phyloP scores from a whole-genome alignment of 2,329 filamentous ascomycete genomes.

The Alternaria incomplexa region DNA sequence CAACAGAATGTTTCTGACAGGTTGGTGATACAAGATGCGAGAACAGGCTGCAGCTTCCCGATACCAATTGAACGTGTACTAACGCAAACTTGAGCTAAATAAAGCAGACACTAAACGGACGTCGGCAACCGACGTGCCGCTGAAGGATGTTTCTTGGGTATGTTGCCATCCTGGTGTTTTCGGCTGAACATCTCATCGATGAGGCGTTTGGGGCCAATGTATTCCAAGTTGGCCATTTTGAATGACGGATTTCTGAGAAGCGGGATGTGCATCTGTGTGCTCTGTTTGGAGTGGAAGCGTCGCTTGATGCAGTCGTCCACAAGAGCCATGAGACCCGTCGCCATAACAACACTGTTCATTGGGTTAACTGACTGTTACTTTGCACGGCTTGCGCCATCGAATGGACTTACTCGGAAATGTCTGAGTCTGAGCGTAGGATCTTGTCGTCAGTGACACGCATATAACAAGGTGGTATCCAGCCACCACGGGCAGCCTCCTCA shows the following conservation, averaged over 20 bases:
- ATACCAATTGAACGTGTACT: conserved; percentile 13
- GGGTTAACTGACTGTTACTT: conserved; percentile 20
- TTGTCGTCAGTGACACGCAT: conserved; percentile 85
- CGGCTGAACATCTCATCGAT: conserved; percentile 70
- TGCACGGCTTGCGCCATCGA: background rate
- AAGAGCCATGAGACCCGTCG: conserved; percentile 86
- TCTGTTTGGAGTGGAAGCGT: conserved; percentile 68
- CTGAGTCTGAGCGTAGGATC: conserved; percentile 72
- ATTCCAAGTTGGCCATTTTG: conserved; percentile 63
- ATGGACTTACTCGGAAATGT: conserved; percentile 81
- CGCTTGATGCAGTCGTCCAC: conserved; percentile 91
- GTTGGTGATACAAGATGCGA: conserved; percentile 30
- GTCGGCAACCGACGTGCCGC: conserved; percentile 31
- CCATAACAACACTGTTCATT: conserved; percentile 75
- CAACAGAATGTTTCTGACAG: conserved; percentile 33
- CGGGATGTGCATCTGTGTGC: conserved; percentile 60
- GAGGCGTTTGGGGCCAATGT: conserved; percentile 66
- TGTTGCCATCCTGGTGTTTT: conserved; percentile 23
- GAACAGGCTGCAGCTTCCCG: conserved; percentile 28
- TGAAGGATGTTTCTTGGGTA: conserved; percentile 34
- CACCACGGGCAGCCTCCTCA: conserved; percentile 77
- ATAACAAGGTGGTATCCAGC: conserved; percentile 88
- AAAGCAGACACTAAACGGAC: conserved; percentile 13
- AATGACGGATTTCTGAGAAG: conserved; percentile 57
- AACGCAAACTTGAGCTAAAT: conserved; percentile 16